A percentile compares a stretch with the other conserved stretches of the same genome.
phyloP scores from a whole-genome alignment of 495 filamentous ascomycete genomes.

The Annulohypoxylon stygium region DNA sequence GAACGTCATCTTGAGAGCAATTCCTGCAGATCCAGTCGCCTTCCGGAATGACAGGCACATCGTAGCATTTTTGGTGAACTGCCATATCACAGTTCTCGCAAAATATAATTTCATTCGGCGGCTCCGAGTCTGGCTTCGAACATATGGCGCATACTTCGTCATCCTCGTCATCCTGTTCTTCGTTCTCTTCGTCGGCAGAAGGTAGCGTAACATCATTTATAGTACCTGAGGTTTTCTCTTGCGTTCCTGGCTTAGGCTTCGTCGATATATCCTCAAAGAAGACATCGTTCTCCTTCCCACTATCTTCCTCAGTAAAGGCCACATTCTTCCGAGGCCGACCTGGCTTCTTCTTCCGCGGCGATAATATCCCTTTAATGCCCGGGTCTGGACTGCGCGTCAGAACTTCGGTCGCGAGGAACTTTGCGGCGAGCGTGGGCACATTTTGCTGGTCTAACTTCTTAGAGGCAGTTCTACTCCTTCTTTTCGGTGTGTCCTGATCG shows the following conservation, averaged over 20 bases:
- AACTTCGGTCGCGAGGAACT: slow-evolving; percentile 14
- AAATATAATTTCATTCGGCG: slow-evolving; percentile 79
- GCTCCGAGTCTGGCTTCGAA: slow-evolving; percentile 61
- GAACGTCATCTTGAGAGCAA: slow-evolving; percentile 64
- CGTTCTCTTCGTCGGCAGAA: slow-evolving; percentile 38
- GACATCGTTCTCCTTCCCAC: slow-evolving; percentile 45
- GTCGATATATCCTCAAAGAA: slow-evolving; percentile 50
- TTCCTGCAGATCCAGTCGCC: slow-evolving; percentile 92
- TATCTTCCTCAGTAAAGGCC: slow-evolving; percentile 51
- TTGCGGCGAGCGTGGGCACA: slow-evolving; percentile 16
- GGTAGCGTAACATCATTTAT: slow-evolving; percentile 25
- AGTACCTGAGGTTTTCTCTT: slow-evolving; percentile 17
- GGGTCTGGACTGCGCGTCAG: slow-evolving; percentile 17
- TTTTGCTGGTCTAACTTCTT: slow-evolving; percentile 20
- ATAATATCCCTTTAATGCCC: slow-evolving; percentile 57
- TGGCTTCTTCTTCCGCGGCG: slow-evolving; percentile 52
- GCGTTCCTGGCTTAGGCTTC: slow-evolving; percentile 18
- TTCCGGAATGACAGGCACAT: slow-evolving; percentile 84
- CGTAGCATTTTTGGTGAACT: slow-evolving; percentile 91
- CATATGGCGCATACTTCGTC: slow-evolving; percentile 63
- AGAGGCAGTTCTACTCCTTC: slow-evolving; percentile 39
- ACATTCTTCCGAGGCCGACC: slow-evolving; percentile 56
- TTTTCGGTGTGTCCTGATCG: slow-evolving; percentile 40
- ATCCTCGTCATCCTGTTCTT: slow-evolving; percentile 52
- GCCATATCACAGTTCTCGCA: slow-evolving; percentile 90